A percentile compares a stretch with the other conserved stretches of the same genome.
Conservation (phyloP, 1,284 basidiomycete species). For the Inonotus hispidus region DNA sequence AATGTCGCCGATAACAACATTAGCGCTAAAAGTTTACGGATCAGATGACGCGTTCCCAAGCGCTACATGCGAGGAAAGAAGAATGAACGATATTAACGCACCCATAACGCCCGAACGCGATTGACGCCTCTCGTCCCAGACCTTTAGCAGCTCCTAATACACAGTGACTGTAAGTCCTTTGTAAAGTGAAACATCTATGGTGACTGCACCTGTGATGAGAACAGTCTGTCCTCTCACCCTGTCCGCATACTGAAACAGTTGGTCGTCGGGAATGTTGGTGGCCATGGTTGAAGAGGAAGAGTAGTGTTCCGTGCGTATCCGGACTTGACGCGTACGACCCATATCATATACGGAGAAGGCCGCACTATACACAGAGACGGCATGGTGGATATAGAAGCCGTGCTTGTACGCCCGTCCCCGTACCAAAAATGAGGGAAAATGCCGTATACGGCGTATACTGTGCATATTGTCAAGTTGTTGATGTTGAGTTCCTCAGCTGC, state of each 20-base stretch:
- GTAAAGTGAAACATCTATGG: too few relatives aligned
- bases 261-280: slow-evolving; percentile 37
- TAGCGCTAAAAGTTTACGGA: slow-evolving; percentile 36
- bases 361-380: too few relatives aligned
- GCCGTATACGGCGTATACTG: too few relatives aligned
- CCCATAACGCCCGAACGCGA: slow-evolving; percentile 43
- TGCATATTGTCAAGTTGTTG: too few relatives aligned
- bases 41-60: slow-evolving; percentile 3
- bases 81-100: slow-evolving; percentile 25
- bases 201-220: slow-evolving; percentile 43
- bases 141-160: slow-evolving; percentile 51
- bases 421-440: too few relatives aligned
- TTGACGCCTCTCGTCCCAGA: slow-evolving; percentile 46
- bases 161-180: too few relatives aligned
- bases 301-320: not conserved
- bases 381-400: too few relatives aligned
- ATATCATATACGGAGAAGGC: too few relatives aligned
- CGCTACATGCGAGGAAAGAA: not conserved
- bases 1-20: slow-evolving; percentile 50
- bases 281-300: slow-evolving; percentile 3
- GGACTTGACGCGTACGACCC: too few relatives aligned
- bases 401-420: too few relatives aligned
- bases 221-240: slow-evolving; percentile 47
- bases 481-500: too few relatives aligned
- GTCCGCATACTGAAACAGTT: slow-evolving; percentile 38